Base-by-base conservation (phyloP, 75 land plant genomes). In the Chamaecyparis obtusa region DNA sequence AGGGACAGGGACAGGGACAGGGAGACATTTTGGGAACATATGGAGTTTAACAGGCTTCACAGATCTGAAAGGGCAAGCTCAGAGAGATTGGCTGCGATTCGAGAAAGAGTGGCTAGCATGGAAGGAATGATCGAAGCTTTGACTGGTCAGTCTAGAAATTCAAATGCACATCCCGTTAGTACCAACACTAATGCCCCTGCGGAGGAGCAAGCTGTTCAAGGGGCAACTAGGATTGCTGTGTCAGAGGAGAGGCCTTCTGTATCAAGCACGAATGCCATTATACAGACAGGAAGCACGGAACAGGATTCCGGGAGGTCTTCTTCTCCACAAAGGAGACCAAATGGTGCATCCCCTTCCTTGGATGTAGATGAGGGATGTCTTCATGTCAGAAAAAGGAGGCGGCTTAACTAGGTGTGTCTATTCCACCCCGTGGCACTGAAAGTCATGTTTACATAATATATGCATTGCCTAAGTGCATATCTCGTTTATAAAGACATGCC, bases 251-350 rank as follows among this genome's bases (percentile, higher is more conserved):
- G 32, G 83, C 51, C 83, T 81, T 81, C 83, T 3, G 43, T 46
- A 46, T 81, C 83, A 46, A 81, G 83, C 83, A 81, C 83, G 10
- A 81, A 81, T 13, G 83, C 83, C 13, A n/a, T 81, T 2, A 81
- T 81, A 81, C 83, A 81, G 48, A 81, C 83, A 21, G 83, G 83
- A 41, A 81, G 83, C 83, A 43, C 21, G 30, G 48, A 43, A 41
- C 48, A 43, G 11, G 83, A 80, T 80, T 81, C 83, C 2, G 83
- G 46, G 54, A 81, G 48, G 43, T 81, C 83, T 3, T n/a, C 83
- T 81, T 81, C 83, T 21, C 83, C 83, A n/a, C 83, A 46, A n/a
- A 81, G 51, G 9, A 81, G 49, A 21, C 27, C 11, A n/a, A 24
- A 46, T n/a, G 49, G 49, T 24, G 30, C 51, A 14, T 81, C 83